Base-by-base conservation (phyloP, 805 yeast species). In the Candida lessepsii region DNA sequence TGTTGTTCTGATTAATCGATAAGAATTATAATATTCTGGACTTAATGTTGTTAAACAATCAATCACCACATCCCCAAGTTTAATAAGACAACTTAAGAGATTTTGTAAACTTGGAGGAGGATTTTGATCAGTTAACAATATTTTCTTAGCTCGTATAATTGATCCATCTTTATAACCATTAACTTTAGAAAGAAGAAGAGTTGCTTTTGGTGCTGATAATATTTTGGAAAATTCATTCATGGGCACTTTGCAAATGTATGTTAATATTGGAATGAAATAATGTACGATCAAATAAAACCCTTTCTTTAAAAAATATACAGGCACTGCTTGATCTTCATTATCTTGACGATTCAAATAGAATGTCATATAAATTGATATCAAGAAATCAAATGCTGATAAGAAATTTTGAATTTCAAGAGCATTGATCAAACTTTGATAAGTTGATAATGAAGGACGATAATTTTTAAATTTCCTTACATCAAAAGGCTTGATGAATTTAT, bases 301-400 rank as follows among this genome's bases (percentile, higher is more conserved):
- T 33, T 20, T 39, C n/a, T 32, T 31, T 19, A 39, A 19, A 24
- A 32, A 11, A 20, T 11, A 18, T 15, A 39, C n/a, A n/a, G n/a
- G n/a, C n/a, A n/a, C n/a, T n/a, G n/a, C n/a, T n/a, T n/a, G n/a
- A n/a, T n/a, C n/a, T n/a, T n/a, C n/a, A 19, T 21, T 32, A 3
- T 32, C 27, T 13, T 32, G 28, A 11, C 6, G 21, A 14, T 11
- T 14, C 4, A 21, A 3, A 19, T 32, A 32, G 13, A 32, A 20
- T 5, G 20, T 18, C 24, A 32, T 13, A 16, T 32, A 32, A 11
- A 32, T 19, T 9, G 37, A 32, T 9, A 39, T 26, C 17, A 39
- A 23, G 20, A 39, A 26, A 35, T 32, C 27, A 7, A 39, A 27
- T 2, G 28, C 28, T 25, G 13, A 3, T 15, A 33, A 20, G 28